phyloP scores from a whole-genome alignment of 225 moss, liverwort and hornwort species.

The Sphagnum contortum region DNA sequence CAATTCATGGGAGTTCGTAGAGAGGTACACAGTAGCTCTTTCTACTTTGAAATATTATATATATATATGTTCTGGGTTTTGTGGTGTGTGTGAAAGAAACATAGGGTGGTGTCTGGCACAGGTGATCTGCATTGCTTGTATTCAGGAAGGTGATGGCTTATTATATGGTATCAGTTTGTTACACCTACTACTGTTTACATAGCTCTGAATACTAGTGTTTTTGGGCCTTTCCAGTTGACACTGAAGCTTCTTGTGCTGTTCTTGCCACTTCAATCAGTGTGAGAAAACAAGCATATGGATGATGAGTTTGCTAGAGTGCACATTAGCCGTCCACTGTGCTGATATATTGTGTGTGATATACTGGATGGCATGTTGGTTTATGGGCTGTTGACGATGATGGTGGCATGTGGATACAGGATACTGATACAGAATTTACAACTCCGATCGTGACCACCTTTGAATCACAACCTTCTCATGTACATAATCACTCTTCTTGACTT shows the following conservation, averaged over 20 bases:
- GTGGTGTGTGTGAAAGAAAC: not conserved
- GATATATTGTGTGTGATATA: too few relatives aligned
- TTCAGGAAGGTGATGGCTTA: not conserved
- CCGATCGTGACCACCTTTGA: not conserved
- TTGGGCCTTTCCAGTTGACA: too few relatives aligned
- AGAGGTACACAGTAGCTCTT: constrained; percentile 34
- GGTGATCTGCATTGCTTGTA: too few relatives aligned
- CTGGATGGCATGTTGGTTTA: not conserved
- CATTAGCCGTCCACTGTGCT: too few relatives aligned
- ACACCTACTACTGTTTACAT: too few relatives aligned
- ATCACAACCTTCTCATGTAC: constrained; percentile 19
- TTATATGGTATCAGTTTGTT: not conserved
- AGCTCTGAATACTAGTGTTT: too few relatives aligned
- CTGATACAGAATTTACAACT: not conserved
- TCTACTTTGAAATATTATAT: not conserved
- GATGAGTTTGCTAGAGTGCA: too few relatives aligned
- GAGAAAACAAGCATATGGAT: too few relatives aligned
- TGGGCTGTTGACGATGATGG: not conserved
- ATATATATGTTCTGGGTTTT: not conserved
- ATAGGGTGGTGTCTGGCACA: not conserved
- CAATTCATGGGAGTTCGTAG: constrained; percentile 43
- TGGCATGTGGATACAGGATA: not conserved
- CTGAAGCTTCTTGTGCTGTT: too few relatives aligned
- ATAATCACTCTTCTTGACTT: constrained; percentile 30
- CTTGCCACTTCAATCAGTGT: too few relatives aligned